Evolutionary conservation across 2,329 filamentous ascomycete genomes (phyloP).

Genomic region (Plectosphaerella sp.): DNA sequence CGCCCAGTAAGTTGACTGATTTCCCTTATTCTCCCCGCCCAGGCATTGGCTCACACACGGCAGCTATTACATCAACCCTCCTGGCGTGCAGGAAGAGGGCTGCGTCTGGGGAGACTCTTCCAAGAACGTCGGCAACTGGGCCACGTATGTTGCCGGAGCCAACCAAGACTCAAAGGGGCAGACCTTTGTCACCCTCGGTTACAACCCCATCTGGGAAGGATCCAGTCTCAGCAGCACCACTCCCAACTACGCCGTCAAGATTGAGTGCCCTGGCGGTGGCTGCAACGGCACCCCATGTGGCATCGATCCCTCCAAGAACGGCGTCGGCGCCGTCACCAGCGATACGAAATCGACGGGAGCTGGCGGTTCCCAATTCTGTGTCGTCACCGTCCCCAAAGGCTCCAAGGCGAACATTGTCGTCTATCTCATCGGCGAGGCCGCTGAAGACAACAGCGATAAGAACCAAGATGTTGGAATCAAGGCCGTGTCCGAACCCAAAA

Average conservation of each 20-base stretch:
- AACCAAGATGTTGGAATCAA: background rate
- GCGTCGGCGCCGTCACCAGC: slow-evolving; percentile 56
- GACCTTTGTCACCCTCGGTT: slow-evolving; percentile 72
- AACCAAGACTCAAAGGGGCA: slow-evolving; percentile 62
- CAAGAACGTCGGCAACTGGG: slow-evolving; percentile 69
- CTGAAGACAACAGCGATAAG: slow-evolving; percentile 12
- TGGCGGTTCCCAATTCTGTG: slow-evolving; percentile 67
- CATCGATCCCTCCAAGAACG: slow-evolving; percentile 57
- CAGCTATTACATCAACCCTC: slow-evolving; percentile 75
- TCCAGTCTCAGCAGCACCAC: slow-evolving; percentile 48
- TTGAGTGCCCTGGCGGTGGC: slow-evolving; percentile 60
- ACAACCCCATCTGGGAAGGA: slow-evolving; percentile 69
- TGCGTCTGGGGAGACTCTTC: slow-evolving; percentile 67
- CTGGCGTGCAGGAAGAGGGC: slow-evolving; percentile 58
- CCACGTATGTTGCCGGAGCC: slow-evolving; percentile 70
- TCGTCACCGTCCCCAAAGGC: slow-evolving; percentile 69
- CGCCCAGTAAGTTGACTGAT: slow-evolving; percentile 58
- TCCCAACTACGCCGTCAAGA: slow-evolving; percentile 64
- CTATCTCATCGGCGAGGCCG: slow-evolving; percentile 34
- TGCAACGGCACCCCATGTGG: slow-evolving; percentile 74
- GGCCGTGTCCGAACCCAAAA: slow-evolving; percentile 10
- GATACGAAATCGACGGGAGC: slow-evolving; percentile 53
- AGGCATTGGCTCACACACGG: background rate
- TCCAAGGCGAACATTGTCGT: slow-evolving; percentile 64
- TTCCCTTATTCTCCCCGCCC: background rate